These are phyloP conservation scores for Carnegiea gigantea DNA, from an alignment of 179 eudicot genomes.

Conservation along the genomic window DNA sequence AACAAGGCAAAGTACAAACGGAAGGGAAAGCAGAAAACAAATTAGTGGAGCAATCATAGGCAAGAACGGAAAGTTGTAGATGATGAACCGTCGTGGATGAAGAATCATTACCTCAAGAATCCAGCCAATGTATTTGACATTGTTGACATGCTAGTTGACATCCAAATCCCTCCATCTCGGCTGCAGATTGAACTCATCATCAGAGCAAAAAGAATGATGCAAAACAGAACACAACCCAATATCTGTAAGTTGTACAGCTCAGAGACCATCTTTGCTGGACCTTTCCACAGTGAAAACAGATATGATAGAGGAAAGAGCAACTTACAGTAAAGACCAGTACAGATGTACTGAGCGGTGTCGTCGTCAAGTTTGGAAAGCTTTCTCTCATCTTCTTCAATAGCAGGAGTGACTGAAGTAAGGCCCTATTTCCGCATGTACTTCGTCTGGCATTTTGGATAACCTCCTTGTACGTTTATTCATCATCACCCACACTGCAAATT, in stretches of 20 bases:
- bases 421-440: constrained; percentile 82
- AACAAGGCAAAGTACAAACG: too few species aligned
- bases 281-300: background rate
- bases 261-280: background rate
- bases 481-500: constrained; percentile 78
- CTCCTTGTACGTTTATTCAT: constrained; percentile 89
- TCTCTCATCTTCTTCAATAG: constrained; percentile 69
- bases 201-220: background rate
- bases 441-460: constrained; percentile 88
- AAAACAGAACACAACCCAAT: background rate
- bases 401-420: constrained; percentile 66
- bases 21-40: background rate
- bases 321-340: constrained; percentile 72
- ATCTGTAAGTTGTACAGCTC: background rate
- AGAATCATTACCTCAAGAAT: constrained; percentile 70
- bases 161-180: constrained; percentile 90
- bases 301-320: background rate
- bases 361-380: constrained; percentile 85
- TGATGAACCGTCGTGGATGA: background rate
- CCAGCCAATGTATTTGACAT: constrained; percentile 91
- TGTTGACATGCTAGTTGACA: constrained; percentile 94
- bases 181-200: constrained; percentile 38
- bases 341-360: constrained; percentile 58
- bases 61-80: background rate
- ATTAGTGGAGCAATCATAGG: background rate